Conservation (phyloP, 2,329 filamentous ascomycete species). For the Hypoxylon sp. region DNA sequence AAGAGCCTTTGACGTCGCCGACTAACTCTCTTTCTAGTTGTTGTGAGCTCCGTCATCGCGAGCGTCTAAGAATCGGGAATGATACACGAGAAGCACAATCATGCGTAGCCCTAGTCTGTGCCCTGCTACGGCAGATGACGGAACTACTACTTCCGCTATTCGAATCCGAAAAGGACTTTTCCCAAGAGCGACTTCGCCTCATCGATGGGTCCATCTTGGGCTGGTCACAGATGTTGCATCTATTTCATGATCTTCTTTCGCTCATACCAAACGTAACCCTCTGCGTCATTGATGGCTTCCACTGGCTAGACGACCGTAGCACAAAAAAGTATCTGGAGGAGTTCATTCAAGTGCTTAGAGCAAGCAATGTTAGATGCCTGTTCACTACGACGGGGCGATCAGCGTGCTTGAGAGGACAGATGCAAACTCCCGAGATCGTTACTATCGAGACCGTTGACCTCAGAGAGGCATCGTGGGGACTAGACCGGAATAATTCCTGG, state of each 20-base stretch:
- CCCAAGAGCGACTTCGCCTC: neutral
- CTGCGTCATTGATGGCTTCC: slow-evolving; percentile 3
- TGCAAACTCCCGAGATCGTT: neutral
- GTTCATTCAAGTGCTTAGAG: neutral
- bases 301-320: neutral
- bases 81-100: slow-evolving; percentile 1
- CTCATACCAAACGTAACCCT: neutral
- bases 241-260: neutral
- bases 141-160: slow-evolving; percentile 2
- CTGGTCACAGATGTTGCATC: neutral
- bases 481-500: slow-evolving; percentile 1
- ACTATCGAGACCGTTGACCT: neutral
- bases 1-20: neutral
- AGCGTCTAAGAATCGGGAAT: neutral
- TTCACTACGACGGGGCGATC: slow-evolving; percentile 2
- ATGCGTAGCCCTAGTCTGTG: neutral
- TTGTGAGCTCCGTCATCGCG: neutral
- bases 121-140: neutral
- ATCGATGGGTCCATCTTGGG: slow-evolving; percentile 1
- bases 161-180: neutral
- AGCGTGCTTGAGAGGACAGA: neutral
- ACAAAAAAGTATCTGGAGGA: neutral
- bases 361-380: neutral
- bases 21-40: neutral
- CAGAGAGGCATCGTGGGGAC: neutral